Base-by-base conservation (phyloP, 345 rosid genomes). In the Camelina sativa region DNA sequence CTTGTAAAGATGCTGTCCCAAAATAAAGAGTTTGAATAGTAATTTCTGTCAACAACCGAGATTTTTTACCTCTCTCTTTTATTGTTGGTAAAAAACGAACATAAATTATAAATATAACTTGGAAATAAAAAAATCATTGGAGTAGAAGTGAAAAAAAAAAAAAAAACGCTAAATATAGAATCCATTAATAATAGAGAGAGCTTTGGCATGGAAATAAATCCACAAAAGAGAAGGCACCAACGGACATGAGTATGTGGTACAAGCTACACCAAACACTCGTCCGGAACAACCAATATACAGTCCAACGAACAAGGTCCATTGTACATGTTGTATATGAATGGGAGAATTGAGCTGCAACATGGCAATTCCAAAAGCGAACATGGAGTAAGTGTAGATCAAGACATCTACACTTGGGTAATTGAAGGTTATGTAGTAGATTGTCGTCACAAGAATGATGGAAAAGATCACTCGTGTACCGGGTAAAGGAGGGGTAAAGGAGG, bases 401-500 rank as follows among this genome's bases (percentile, higher is more conserved):
- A 43, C 52, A 23, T 62, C 67, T 0, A 11, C 8, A 38, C 37
- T 43, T 62, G 67, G 52, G 22, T 62, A 25, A 25, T 23, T 43
- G 67, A 62, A 62, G 3, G 38, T 13, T 11, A 43, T 15, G 22
- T 20, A 20, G 22, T 20, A 20, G 22, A 20, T 20, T 20, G 22
- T 2, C 22, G 22, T 20, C 22, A 20, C 22, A 20, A 20, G 22
- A 20, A 20, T 20, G 22, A 20, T 20, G 22, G 22, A 20, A 20
- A 20, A 20, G 22, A 20, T 1, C 22, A 2, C 22, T 20, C 22
- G 22, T 20, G 22, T 1, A 20, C 22, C 22, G n/a, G 67, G 52
- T 62, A 43, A 43, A 23, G 35, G 59, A 62, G 40, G n/a, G 67
- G 52, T 62, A 43, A 43, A 23, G 35, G 59, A 62, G 40, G 54